Base-by-base conservation (phyloP, 306 rosid species). In the Casuarina cunninghamiana region DNA sequence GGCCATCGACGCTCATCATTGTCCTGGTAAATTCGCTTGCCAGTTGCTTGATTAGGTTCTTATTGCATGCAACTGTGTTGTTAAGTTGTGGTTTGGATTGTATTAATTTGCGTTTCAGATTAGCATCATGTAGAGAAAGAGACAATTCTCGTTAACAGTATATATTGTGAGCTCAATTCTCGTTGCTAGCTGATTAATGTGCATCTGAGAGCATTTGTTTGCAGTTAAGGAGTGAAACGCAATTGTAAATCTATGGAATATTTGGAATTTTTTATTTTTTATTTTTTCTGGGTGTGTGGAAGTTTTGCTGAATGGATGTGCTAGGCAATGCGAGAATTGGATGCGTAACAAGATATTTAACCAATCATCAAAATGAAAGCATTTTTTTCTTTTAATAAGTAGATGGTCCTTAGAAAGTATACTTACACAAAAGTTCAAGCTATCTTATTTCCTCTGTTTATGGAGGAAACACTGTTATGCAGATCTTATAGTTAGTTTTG, bases 1-100 rank as follows among this genome's bases (percentile, higher is more conserved):
- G 74, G 85, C 84, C 41, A 81, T 89, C 79, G 92, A 91, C 62
- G 91, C 97, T 82, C 83, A 88, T 72, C 93, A 91, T 83, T 89
- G 94, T 42, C 92, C 94, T 1, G 93, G 97, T 87, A 80, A 19
- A 12, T 35, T 57, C 77, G 77, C 83, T 37, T 71, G 1, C 44
- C 57, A 69, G 15, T 48, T 74, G 86, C 84, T 86, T 68, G 85
- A 4, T 75, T 39, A 70, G 53, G 77, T 69, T 42, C 78, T 17
- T 42, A 41, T 45, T 11, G 65, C 60, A 58, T 10, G 26, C 10
- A 26, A 58, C 3, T 5, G 12, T 17, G 10, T 13, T 12, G 37
- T 21, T 46, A 19, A 10, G 49, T 48, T 15, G 26, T 32, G 10
- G 3, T 38, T 77, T 77, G 45, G 74, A n/a, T 66, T 58, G 61